phyloP scores from a whole-genome alignment of 2,329 filamentous ascomycete genomes.

The Fusarium domesticum region DNA sequence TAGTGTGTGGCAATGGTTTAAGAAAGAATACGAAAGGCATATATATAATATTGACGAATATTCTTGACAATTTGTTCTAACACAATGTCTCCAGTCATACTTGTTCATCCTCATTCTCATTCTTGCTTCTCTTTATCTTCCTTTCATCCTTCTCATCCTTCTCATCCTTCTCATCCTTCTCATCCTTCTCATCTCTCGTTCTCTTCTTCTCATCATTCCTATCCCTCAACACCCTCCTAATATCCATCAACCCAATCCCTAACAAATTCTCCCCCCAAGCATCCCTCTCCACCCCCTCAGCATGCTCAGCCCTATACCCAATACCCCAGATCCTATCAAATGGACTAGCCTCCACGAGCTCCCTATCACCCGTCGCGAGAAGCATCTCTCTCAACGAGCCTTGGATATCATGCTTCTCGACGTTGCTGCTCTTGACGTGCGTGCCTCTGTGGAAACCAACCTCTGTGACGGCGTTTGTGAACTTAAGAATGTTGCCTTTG shows the following conservation, averaged over 20 bases:
- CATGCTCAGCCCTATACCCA: constrained; percentile 53
- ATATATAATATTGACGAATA: not conserved
- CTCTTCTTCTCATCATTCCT: constrained; percentile 25
- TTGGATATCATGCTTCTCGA: constrained; percentile 28
- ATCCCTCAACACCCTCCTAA: constrained; percentile 50
- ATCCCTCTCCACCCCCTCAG: constrained; percentile 40
- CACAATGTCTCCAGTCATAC: not conserved
- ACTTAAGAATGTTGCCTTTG: constrained; percentile 58
- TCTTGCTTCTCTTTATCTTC: not conserved
- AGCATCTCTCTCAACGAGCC: constrained; percentile 46
- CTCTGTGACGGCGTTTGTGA: constrained; percentile 43
- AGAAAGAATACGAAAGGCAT: too few relatives aligned
- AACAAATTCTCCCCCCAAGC: constrained; percentile 64
- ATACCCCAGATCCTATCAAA: constrained; percentile 65
- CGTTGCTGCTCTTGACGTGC: constrained; percentile 15
- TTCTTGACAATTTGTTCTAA: not conserved
- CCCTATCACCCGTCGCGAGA: constrained; percentile 55
- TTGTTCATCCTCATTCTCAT: not conserved
- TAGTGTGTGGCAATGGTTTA: too few relatives aligned
- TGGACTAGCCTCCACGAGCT: constrained; percentile 62
- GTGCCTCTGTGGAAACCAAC: constrained; percentile 27
- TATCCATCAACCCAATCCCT: constrained; percentile 59
- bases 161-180: not conserved
- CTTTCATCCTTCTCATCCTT: not conserved
- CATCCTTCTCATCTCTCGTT: constrained; percentile 4